These are phyloP conservation scores for Setaria italica DNA, from an alignment of 202 grass and related monocot species.

Conservation along the genomic window DNA sequence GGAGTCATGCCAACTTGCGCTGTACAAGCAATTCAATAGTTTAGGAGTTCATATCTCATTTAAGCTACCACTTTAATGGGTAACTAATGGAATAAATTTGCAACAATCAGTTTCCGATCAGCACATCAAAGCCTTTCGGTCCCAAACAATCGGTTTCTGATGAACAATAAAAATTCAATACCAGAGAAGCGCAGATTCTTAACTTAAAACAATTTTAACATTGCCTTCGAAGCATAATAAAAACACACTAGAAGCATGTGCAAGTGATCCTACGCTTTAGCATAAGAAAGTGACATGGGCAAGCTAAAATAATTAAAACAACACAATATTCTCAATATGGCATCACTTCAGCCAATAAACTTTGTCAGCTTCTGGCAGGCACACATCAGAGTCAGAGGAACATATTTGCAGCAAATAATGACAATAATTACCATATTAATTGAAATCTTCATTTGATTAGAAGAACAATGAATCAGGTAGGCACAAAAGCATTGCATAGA, in stretches of 20 bases:
- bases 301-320: neutral
- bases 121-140: too few species aligned
- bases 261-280: neutral
- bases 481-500: neutral
- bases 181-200: neutral
- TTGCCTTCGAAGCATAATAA: slow-evolving; percentile 7
- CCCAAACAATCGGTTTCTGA: too few species aligned
- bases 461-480: neutral
- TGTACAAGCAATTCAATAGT: slow-evolving; percentile 45
- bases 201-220: slow-evolving; percentile 11
- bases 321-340: slow-evolving; percentile 12
- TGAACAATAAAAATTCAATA: neutral
- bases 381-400: neutral
- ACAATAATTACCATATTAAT: neutral
- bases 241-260: slow-evolving; percentile 7
- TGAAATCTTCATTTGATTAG: neutral
- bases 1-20: slow-evolving; percentile 94
- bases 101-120: neutral
- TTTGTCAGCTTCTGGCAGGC: neutral
- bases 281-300: neutral
- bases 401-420: neutral
- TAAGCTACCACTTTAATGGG: neutral
- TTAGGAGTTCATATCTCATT: slow-evolving; percentile 21
- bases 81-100: slow-evolving; percentile 21
- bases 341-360: neutral